Evolutionary conservation across 768 basidiomycete genomes (phyloP).

Genomic region (Multifurca ochricompacta): DNA sequence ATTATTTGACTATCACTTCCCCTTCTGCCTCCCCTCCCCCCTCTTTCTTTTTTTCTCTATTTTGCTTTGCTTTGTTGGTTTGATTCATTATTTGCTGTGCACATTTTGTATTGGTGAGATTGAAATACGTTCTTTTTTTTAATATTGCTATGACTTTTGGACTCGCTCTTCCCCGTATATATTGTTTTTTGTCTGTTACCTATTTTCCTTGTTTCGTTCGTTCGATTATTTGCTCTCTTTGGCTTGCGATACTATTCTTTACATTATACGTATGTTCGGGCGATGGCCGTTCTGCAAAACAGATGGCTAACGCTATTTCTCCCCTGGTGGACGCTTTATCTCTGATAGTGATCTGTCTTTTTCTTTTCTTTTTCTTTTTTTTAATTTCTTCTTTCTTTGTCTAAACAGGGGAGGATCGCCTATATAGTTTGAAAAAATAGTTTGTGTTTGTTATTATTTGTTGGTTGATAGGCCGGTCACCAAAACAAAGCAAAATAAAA

Average conservation of each 20-base stretch:
- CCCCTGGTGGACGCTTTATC: neutral
- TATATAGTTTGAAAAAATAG: slow-evolving; percentile 6
- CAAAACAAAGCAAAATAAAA: too few relatives aligned
- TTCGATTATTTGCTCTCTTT: slow-evolving; percentile 6
- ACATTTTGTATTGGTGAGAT: slow-evolving; percentile 8
- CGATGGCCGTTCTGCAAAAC: slow-evolving; percentile 15
- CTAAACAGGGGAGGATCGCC: slow-evolving; percentile 8
- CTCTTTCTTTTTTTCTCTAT: neutral
- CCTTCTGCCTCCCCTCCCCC: neutral
- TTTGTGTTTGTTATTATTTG: neutral
- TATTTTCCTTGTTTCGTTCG: slow-evolving; percentile 7
- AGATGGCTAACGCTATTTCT: slow-evolving; percentile 4
- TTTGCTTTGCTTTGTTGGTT: slow-evolving; percentile 11
- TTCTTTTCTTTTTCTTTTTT: neutral
- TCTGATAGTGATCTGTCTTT: slow-evolving; percentile 4
- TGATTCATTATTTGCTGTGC: slow-evolving; percentile 16
- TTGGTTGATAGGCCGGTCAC: too few relatives aligned
- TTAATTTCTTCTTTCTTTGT: neutral
- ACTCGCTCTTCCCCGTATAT: slow-evolving; percentile 17
- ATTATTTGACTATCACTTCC: neutral
- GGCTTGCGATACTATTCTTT: slow-evolving; percentile 14
- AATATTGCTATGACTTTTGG: slow-evolving; percentile 17
- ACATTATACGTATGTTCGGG: slow-evolving; percentile 21
- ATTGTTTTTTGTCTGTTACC: slow-evolving; percentile 11
- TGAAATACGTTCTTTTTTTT: slow-evolving; percentile 15